Base-by-base conservation (phyloP, 768 basidiomycete genomes). In the Obba rivulosa region DNA sequence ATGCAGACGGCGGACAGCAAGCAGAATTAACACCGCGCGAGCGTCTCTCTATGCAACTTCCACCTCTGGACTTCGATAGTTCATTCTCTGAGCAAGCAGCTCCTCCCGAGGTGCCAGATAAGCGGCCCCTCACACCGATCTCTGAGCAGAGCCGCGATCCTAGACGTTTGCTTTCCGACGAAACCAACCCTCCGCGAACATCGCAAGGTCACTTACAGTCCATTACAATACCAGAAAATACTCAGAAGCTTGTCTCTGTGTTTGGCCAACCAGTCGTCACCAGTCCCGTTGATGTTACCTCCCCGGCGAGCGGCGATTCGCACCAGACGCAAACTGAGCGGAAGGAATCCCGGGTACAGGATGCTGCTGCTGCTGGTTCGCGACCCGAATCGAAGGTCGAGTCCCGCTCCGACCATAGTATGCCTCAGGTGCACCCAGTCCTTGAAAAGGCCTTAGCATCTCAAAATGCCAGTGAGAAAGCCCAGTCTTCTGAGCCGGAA, bases 61-160 rank as follows among this genome's bases (percentile, higher is more conserved):
- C 85, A 4, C 77, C 81, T 8, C 65, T 87, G 31, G 69, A 59
- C 54, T 80, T 86, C 49, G 73, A 70, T 31, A 43, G 51, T 3
- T 45, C 57, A n/a, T 40, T 51, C 4, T 42, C 50, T 21, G 44
- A 52, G 13, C 31, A 43, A 4, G 11, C 45, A 4, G 43, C 47
- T 31, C 37, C 44, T 3, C 43, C 46, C 10, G 38, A 28, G 24
- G 53, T 55, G 7, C 41, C 44, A 10, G 53, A 51, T 8, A 56
- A 56, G 13, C 69, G 73, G 24, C 54, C 69, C 5, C 63, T 87
- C 49, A 78, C 86, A 2, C 85, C 86, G 8, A 88, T 89, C 51
- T 81, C 80, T 2, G 87, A 90, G 60, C 57, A 65, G 14, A 70
- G 66, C 55, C 58, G 49, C 2, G 65, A 69, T 41, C 35, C 45